These are phyloP conservation scores for Rhodomyrtus tomentosa DNA, from an alignment of 345 rosid genomes.

Conservation along the genomic window DNA sequence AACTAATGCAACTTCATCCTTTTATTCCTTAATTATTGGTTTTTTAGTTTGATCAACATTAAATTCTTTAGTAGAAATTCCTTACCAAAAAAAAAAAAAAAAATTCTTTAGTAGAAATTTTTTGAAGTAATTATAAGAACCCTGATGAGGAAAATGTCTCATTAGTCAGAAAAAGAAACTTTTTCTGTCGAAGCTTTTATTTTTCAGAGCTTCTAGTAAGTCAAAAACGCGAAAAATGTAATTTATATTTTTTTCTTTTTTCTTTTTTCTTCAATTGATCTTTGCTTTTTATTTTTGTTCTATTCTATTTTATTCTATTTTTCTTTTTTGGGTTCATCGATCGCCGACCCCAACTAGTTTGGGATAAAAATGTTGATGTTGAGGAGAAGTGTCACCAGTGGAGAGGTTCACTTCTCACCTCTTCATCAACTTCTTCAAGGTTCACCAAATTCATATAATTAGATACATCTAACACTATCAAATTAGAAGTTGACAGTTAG, in stretches of 20 bases:
- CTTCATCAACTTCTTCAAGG: neutral
- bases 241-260: no score
- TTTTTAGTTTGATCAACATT: neutral
- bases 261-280: no score
- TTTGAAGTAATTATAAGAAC: neutral
- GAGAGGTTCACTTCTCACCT: neutral
- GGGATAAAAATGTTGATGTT: no score
- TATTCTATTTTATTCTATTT: no score
- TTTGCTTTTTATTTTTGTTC: no score
- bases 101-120: neutral
- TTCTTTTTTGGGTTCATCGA: no score
- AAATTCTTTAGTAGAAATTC: neutral
- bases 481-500: neutral
- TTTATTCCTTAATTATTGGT: neutral
- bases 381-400: neutral
- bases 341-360: no score
- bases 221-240: neutral
- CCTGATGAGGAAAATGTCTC: neutral
- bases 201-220: neutral
- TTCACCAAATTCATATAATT: neutral
- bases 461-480: neutral
- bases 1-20: neutral
- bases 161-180: neutral
- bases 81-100: no score
- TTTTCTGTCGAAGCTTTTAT: neutral